Conservation (phyloP, 1,284 basidiomycete species). For the Thelephora terrestris region DNA sequence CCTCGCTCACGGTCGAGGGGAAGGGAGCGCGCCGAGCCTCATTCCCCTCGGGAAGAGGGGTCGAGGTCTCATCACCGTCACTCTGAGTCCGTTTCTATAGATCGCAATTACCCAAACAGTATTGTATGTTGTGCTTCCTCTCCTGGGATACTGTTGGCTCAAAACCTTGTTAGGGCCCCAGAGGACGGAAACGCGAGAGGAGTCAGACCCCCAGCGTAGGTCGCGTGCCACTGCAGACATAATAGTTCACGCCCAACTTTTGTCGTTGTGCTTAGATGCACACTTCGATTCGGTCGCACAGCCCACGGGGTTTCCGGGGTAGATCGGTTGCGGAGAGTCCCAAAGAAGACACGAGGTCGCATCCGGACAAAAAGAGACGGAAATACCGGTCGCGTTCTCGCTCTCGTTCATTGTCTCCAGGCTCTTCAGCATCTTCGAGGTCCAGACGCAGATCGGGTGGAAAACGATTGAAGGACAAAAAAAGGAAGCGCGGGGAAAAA, state of each 20-base stretch:
- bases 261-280: too few species aligned
- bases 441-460: neutral
- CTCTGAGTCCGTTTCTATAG: too few species aligned
- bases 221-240: neutral
- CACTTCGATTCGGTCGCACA: too few species aligned
- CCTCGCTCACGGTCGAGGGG: too few species aligned
- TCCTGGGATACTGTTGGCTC: too few species aligned
- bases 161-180: neutral
- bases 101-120: too few species aligned
- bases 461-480: conserved; percentile 1
- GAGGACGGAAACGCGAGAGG: neutral
- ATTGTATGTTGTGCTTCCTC: too few species aligned
- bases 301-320: too few species aligned
- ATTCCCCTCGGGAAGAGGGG: too few species aligned
- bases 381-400: neutral
- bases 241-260: too few species aligned
- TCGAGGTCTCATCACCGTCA: too few species aligned
- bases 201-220: neutral
- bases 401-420: neutral
- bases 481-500: conserved; percentile 6
- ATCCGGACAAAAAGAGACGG: neutral
- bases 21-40: too few species aligned
- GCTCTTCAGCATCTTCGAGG: conserved; percentile 2
- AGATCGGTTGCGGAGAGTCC: neutral
- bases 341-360: neutral